phyloP scores from a whole-genome alignment of 805 yeast genomes.

The Monosporozyma siamensis region DNA sequence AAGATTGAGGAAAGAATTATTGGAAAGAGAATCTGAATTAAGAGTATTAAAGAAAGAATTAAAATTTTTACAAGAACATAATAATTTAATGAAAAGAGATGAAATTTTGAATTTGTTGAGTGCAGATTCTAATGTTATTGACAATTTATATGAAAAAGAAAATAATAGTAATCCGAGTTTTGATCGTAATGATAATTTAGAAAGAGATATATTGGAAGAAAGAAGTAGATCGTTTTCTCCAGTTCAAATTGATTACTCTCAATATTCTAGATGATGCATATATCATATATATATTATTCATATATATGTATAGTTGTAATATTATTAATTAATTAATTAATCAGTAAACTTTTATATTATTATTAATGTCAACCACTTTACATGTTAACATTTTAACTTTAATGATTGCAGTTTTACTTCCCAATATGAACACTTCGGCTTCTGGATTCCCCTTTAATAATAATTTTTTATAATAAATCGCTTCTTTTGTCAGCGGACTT shows the following conservation, averaged over 20 bases:
- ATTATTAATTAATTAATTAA: constrained; percentile 5
- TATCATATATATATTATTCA: neutral
- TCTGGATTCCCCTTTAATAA: constrained; percentile 56
- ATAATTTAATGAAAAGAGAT: constrained; percentile 1
- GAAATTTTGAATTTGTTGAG: constrained; percentile 2
- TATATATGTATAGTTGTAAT: neutral
- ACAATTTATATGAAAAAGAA: neutral
- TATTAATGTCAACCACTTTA: constrained; percentile 67
- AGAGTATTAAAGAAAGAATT: constrained; percentile 11
- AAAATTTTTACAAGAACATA: constrained; percentile 11
- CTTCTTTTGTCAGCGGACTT: constrained; percentile 38
- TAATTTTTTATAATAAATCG: constrained; percentile 49
- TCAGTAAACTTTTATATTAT: constrained; percentile 35
- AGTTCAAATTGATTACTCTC: constrained; percentile 24
- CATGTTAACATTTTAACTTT: constrained; percentile 54
- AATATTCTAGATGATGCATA: constrained; percentile 10
- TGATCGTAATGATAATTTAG: neutral
- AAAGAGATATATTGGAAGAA: constrained; percentile 14
- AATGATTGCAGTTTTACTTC: constrained; percentile 59
- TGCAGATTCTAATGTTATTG: constrained; percentile 2
- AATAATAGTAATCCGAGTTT: neutral
- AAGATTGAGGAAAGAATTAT: constrained; percentile 3
- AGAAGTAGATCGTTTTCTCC: constrained; percentile 22
- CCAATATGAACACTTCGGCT: constrained; percentile 57
- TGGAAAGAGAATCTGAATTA: constrained; percentile 4